Base-by-base conservation (phyloP, 148 eudicot genomes). In the Cornus controversa region DNA sequence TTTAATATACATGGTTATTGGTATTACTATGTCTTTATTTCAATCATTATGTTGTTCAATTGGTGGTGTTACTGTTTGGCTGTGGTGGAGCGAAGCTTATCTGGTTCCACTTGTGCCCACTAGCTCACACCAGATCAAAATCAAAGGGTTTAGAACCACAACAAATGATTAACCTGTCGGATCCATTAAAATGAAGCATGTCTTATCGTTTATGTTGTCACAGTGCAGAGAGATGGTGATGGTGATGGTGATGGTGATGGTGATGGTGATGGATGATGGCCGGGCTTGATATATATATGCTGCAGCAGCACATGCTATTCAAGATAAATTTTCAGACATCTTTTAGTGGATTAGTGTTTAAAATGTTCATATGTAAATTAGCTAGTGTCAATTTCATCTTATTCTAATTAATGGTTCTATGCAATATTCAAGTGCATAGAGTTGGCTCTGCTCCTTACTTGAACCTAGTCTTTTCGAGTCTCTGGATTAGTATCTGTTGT, bases 181-280 rank as follows among this genome's bases (percentile, higher is more conserved):
- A 50, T 50, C 57, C n/a, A 22, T 3, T 60, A 20, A 22, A 22
- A 60, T 60, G 24, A 60, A n/a, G n/a, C n/a, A n/a, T 60, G 64
- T 3, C 4, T 5, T 6, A 8, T 18, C 22, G 8, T 18, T 60
- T 60, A 60, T 60, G 64, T 14, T 60, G 64, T 60, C 58, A 22
- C 84, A 94, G 89, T 45, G 97, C 97, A 2, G 97, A 2, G 80
- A 84, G 78, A 94, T 87, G 23, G 89, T n/a, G n/a, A n/a, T n/a
- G n/a, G n/a, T n/a, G n/a, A n/a, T n/a, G n/a, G n/a, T n/a, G n/a
- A n/a, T n/a, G n/a, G n/a, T n/a, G n/a, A n/a, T n/a, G n/a, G n/a
- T n/a, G n/a, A n/a, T n/a, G n/a, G n/a, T n/a, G n/a, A n/a, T n/a
- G n/a, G n/a, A n/a, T n/a, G n/a, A n/a, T n/a, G n/a, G n/a, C n/a